Percentiles rank a stretch among this genome's conserved stretches.
phyloP scores from a whole-genome alignment of 805 yeast genomes.

The Lipomyces kockii region DNA sequence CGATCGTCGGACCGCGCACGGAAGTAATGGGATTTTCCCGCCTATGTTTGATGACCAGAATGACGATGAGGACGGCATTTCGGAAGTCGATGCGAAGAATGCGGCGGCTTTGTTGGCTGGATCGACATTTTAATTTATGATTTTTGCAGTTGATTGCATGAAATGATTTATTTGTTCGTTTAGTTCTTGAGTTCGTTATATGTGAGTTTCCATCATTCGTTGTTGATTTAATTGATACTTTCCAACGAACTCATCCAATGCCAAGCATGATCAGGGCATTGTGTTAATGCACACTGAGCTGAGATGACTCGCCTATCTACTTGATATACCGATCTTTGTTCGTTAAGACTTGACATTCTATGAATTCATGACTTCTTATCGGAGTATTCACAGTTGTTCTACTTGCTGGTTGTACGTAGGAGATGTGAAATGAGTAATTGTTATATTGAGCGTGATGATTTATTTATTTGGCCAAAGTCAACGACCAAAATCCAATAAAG shows the following conservation, averaged over 20 bases:
- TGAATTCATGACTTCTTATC: too few relatives aligned
- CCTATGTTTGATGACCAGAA: conserved; percentile 32
- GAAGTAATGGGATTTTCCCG: conserved; percentile 38
- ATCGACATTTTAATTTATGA: conserved; percentile 58
- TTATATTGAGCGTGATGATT: too few relatives aligned
- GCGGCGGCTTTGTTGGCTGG: conserved; percentile 84
- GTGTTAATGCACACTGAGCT: too few relatives aligned
- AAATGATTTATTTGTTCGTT: conserved; percentile 6
- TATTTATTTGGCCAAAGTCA: too few relatives aligned
- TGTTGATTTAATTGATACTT: conserved; percentile 2
- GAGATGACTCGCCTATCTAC: too few relatives aligned
- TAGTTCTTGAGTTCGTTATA: neutral
- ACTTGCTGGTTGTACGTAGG: too few relatives aligned
- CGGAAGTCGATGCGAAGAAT: conserved; percentile 71
- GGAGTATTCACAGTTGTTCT: too few relatives aligned
- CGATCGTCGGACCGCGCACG: conserved; percentile 53
- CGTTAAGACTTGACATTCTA: too few relatives aligned
- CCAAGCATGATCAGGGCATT: too few relatives aligned
- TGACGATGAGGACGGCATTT: conserved; percentile 37
- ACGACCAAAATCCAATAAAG: too few relatives aligned
- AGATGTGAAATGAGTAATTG: too few relatives aligned
- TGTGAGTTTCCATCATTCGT: neutral
- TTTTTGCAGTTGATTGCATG: neutral
- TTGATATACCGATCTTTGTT: too few relatives aligned
- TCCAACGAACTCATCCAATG: neutral